Conservation (phyloP, 2,329 filamentous ascomycete species). For the Aspergillus clavatus region DNA sequence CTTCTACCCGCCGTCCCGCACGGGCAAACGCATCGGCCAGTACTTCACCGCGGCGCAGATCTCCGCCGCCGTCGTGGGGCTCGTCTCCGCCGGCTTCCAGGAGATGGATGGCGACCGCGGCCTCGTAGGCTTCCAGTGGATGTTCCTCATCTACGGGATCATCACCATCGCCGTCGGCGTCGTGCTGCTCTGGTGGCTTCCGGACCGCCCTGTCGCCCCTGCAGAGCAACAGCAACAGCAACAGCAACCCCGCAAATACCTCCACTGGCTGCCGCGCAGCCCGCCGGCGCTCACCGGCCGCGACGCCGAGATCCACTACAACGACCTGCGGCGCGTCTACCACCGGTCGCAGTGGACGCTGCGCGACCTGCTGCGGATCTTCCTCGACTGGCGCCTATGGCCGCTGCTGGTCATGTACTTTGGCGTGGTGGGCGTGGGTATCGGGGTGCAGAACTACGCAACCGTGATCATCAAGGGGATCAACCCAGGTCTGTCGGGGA, state of each 20-base stretch:
- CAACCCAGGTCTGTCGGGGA: constrained; percentile 64
- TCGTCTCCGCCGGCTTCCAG: constrained; percentile 88
- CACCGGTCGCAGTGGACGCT: constrained; percentile 68
- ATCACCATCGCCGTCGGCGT: constrained; percentile 68
- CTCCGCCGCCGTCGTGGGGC: constrained; percentile 80
- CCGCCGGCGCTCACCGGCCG: constrained; percentile 69
- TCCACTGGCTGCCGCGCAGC: constrained; percentile 63
- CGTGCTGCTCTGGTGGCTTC: constrained; percentile 80
- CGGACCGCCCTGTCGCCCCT: constrained; percentile 72
- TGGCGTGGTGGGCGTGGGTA: constrained; percentile 86
- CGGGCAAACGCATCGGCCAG: constrained; percentile 79
- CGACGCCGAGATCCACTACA: constrained; percentile 77
- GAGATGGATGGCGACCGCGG: constrained; percentile 76
- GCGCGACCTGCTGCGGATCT: constrained; percentile 63
- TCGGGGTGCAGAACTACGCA: constrained; percentile 82
- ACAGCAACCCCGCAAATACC: constrained; percentile 19
- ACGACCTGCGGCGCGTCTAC: constrained; percentile 76
- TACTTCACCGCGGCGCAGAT: constrained; percentile 89
- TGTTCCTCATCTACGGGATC: constrained; percentile 85
- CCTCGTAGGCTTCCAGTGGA: constrained; percentile 62
- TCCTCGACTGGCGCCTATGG: constrained; percentile 85
- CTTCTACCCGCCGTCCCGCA: constrained; percentile 83
- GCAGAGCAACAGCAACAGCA: constrained; percentile 32
- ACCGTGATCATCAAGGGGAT: constrained; percentile 81
- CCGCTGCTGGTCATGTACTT: constrained; percentile 89